Conservation (phyloP, 225 moss, liverwort and hornwort genomes). For the Pseudoscleropodium purum region DNA sequence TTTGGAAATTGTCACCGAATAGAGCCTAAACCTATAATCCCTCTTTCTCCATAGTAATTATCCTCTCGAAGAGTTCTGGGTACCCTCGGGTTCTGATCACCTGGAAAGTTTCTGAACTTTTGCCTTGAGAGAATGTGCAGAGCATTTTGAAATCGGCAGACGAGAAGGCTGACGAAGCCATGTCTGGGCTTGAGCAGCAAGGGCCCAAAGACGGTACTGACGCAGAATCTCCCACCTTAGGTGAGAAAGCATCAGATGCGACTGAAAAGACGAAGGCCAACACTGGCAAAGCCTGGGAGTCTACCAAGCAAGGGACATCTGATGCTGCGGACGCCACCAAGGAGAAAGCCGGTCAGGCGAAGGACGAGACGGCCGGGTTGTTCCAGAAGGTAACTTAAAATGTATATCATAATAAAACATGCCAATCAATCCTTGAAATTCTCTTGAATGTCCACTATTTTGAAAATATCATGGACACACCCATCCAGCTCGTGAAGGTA, state of each 20-base stretch:
- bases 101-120: background rate
- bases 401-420: no score
- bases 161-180: constrained; percentile 27
- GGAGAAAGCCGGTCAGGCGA: constrained; percentile 21
- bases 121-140: background rate
- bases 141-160: constrained; percentile 17
- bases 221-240: background rate
- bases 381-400: constrained; percentile 7
- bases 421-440: no score
- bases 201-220: background rate
- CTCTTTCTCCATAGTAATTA: background rate
- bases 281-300: constrained; percentile 3
- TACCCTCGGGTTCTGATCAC: background rate
- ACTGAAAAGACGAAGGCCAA: background rate
- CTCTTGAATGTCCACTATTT: no score
- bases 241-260: constrained; percentile 3
- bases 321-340: constrained; percentile 13
- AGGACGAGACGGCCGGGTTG: background rate
- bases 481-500: no score
- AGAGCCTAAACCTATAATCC: no score
- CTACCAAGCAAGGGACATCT: constrained; percentile 20
- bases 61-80: background rate
- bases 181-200: constrained; percentile 7
- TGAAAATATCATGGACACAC: background rate
- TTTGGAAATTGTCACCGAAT: background rate